These are phyloP conservation scores for Eucalyptus leucophloia DNA, from an alignment of 345 rosid genomes.

Conservation along the genomic window DNA sequence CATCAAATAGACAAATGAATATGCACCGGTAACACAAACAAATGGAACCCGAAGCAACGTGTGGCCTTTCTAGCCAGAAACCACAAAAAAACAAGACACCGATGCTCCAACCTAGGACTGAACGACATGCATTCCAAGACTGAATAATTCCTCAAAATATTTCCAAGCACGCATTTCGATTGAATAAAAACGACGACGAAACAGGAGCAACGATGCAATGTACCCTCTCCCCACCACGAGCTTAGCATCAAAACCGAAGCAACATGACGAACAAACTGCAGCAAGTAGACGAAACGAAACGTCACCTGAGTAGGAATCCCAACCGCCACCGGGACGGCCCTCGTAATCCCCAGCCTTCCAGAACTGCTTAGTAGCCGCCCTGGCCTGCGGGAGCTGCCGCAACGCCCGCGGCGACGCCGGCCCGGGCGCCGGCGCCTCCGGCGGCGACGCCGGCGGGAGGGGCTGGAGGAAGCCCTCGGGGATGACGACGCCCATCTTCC, in stretches of 20 bases:
- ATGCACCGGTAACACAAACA: not conserved
- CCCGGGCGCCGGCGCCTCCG: not conserved
- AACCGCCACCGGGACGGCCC: constrained; percentile 4
- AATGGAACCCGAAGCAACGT: not conserved
- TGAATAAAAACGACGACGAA: not conserved
- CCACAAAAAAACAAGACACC: not conserved
- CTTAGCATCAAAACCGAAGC: not conserved
- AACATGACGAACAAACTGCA: not conserved
- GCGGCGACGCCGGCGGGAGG: not conserved
- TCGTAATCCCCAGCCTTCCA: constrained; percentile 95
- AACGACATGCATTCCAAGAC: not conserved
- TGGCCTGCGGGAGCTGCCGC: not conserved
- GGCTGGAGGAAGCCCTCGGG: constrained; percentile 46
- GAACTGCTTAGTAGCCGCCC: constrained; percentile 46
- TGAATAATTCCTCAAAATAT: not conserved
- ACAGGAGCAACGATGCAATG: not conserved
- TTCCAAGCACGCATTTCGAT: not conserved
- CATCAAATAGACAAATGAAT: not conserved
- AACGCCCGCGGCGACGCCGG: not conserved
- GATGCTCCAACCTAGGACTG: not conserved
- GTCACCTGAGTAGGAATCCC: not conserved
- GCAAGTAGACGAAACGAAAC: not conserved
- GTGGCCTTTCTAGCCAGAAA: no score
- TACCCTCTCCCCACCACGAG: not conserved
- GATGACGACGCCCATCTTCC: constrained; percentile 10